Base-by-base conservation (phyloP, 768 basidiomycete species). In the Cystobasidium ongulense region DNA sequence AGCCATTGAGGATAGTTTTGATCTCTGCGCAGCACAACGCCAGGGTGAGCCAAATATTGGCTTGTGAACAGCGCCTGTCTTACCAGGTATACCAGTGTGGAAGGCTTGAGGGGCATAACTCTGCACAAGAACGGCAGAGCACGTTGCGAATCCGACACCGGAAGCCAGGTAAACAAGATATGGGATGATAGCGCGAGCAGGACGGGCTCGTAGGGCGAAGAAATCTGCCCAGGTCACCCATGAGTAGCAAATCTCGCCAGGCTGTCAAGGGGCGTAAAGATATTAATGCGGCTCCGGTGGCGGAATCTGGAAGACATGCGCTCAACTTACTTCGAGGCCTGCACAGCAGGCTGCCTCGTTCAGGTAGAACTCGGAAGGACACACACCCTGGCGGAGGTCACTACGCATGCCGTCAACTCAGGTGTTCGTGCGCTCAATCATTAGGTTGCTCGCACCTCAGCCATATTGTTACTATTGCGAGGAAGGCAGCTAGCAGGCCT, bases 1-100 rank as follows among this genome's bases (percentile, higher is more conserved):
- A 78, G 25, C 90, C 91, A 73, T 91, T 92, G 63, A 95, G 84
- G 71, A 95, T 92, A 0, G 90, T 91, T 80, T 98, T 98, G 80
- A 98, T 89, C 81, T 97, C 95, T 0, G 95, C 93, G 71, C 27
- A 33, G 29, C 15, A 53, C 25, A 3, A 27, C 5, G 4, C 65
- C 13, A 27, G 18, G 13, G 11, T 7, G 35, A 25, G 13, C 63
- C 36, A 39, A 25, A 2, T 29, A 13, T 25, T 54, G 3, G 4
- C 18, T 15, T 68, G 27, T n/a, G 21, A 21, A 29, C 11, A 15
- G 8, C 4, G 54, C 25, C 38, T 8, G 41, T 5, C 41, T 35
- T 4, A 52, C 43, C 43, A 1, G 70, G 53, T 29, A 72, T 78
- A n/a, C 76, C 76, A 31, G 76, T 76, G 63, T 77, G 78, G 63